Evolutionary conservation across 768 basidiomycete species (phyloP), one percentile per base, ranked within the genome.

Genomic region (Gloeophyllum trabeum): DNA sequence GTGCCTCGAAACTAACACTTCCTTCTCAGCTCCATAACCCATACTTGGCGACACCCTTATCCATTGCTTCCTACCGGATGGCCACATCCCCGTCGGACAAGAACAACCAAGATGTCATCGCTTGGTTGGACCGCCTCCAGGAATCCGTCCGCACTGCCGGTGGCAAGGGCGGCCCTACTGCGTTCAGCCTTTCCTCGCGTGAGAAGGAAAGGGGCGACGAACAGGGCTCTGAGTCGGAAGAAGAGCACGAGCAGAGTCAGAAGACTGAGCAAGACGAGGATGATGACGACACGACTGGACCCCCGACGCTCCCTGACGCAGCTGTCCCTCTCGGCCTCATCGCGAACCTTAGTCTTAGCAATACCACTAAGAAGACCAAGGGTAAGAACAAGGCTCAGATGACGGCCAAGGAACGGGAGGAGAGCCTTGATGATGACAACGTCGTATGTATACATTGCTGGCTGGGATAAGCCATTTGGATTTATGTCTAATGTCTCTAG

Each of bases 31-130:
- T 88, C 23, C 85, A 88, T 50, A 87, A 87, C 48, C 85, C 85
- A 2, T 88, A 85, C 56, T 63, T 75, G 38, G 82, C 85, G 5
- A 87, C 83, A 0, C 84, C 85, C 4, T 67, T 88, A 41, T 76
- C 82, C 2, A 84, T 87, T 46, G 81, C 80, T 4, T 81, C 84
- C 2, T 87, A 86, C 53, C 71, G 79, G 28, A 72, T 79, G 71
- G 82, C 84, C 4, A 83, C 81, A 0, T 81, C 83, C 0, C 79
- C 83, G 3, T 78, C 79, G 4, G 84, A 88, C 51, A 69, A 72
- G 40, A 73, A 74, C 49, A 84, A 85, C 44, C 59, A 70, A 23
- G 75, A 76, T 44, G 71, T 85, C 24, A 60, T 81, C n/a, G 79
- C 75, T 6, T 87, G 84, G 83, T 67, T 88, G 43, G 79, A 86